Evolutionary conservation across 495 filamentous ascomycete species (phyloP).

Genomic region (Podospora anserina): DNA sequence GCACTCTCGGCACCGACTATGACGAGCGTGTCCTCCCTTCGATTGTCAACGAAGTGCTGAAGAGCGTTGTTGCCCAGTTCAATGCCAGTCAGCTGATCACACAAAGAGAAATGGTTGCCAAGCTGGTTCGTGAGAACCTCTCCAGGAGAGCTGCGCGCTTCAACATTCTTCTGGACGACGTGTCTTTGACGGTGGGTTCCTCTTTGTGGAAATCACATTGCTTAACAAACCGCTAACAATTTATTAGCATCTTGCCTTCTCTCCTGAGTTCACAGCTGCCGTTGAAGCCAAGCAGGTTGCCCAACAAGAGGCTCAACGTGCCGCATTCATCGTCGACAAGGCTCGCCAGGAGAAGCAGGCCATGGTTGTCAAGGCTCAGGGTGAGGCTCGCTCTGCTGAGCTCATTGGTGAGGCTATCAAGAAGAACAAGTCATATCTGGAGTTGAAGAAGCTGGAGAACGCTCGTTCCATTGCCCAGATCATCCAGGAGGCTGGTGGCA

Average conservation of each 20-base stretch:
- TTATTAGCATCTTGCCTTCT: slow-evolving; percentile 91
- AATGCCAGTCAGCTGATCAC: slow-evolving; percentile 98
- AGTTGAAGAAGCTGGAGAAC: slow-evolving; percentile 96
- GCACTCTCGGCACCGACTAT: slow-evolving; percentile 92
- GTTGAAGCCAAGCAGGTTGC: slow-evolving; percentile 99
- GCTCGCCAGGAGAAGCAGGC: slow-evolving; percentile 99
- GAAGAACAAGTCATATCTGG: slow-evolving; percentile 95
- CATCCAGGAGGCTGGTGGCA: slow-evolving; percentile 77
- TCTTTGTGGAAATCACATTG: not conserved
- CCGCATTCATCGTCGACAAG: slow-evolving; percentile 97
- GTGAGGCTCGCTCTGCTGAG: slow-evolving; percentile 97
- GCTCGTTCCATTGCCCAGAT: slow-evolving; percentile 80
- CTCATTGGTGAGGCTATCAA: slow-evolving; percentile 99
- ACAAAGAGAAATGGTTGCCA: slow-evolving; percentile 92
- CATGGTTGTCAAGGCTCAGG: slow-evolving; percentile 95
- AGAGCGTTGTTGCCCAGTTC: slow-evolving; percentile 98
- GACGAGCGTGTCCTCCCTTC: slow-evolving; percentile 95
- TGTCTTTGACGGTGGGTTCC: slow-evolving; percentile 81
- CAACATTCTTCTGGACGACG: slow-evolving; percentile 96
- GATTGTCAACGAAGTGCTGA: slow-evolving; percentile 97
- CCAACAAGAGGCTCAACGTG: slow-evolving; percentile 95
- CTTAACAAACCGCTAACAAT: slow-evolving; percentile 20
- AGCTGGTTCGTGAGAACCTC: slow-evolving; percentile 88
- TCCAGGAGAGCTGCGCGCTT: slow-evolving; percentile 87
- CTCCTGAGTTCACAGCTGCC: slow-evolving; percentile 96